Percentiles rank a stretch among this genome's conserved stretches.
Evolutionary conservation across 805 yeast genomes (phyloP).

Genomic region (Wickerhamiella azyma): DNA sequence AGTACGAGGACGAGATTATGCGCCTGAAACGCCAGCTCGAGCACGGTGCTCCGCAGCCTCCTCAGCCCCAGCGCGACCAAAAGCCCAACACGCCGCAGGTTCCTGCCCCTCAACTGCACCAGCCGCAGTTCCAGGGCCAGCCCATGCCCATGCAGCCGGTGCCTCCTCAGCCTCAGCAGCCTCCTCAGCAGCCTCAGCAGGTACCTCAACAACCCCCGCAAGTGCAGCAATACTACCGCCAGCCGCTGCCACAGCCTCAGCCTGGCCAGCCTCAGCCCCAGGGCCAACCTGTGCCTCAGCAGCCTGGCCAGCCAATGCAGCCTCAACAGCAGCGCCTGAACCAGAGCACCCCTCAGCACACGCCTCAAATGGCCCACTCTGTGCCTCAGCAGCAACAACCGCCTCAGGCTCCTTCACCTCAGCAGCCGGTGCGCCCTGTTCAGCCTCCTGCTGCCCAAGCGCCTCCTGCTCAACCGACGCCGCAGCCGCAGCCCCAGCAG

Average conservation of each 20-base stretch:
- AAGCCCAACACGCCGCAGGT: constrained; percentile 9
- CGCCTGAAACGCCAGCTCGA: constrained; percentile 79
- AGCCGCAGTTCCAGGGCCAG: constrained; percentile 7
- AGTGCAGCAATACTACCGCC: background rate
- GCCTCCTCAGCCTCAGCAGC: constrained; percentile 8
- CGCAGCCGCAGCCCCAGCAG: constrained; percentile 18
- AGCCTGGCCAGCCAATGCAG: background rate
- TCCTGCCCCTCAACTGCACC: constrained; percentile 7
- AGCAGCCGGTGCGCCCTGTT: background rate
- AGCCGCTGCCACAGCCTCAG: constrained; percentile 8
- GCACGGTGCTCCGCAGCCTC: constrained; percentile 23
- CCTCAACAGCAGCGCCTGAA: background rate
- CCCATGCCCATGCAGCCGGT: constrained; percentile 15
- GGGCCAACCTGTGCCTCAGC: no score
- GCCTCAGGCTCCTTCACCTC: constrained; percentile 6
- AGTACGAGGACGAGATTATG: constrained; percentile 84
- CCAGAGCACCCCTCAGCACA: background rate
- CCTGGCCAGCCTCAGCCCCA: background rate
- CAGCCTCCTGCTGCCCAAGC: background rate
- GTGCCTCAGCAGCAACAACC: constrained; percentile 9
- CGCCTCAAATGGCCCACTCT: background rate
- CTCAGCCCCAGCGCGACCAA: constrained; percentile 23
- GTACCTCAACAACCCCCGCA: constrained; percentile 12
- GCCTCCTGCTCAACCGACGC: no score
- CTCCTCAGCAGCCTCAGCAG: constrained; percentile 9